Evolutionary conservation across 139 green algal species (phyloP).

Genomic region (Coelastrella sp.): DNA sequence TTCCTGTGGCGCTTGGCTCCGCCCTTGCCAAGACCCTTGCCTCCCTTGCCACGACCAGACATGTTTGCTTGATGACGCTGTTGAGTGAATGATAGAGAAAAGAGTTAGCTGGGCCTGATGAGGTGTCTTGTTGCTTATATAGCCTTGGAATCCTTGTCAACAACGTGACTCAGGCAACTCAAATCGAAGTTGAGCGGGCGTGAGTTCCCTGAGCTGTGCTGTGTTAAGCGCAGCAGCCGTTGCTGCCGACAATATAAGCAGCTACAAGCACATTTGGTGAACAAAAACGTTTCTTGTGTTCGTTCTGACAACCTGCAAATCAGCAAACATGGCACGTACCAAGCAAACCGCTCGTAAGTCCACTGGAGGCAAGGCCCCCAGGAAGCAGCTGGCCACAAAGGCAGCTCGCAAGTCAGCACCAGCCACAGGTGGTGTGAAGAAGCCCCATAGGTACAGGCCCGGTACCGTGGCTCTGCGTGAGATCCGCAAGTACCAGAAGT

Average conservation of each 20-base stretch:
- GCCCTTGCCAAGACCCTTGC: slow-evolving; percentile 93
- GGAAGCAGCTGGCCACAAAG: slow-evolving; percentile 97
- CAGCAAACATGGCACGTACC: slow-evolving; percentile 82
- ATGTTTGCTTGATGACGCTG: slow-evolving; percentile 81
- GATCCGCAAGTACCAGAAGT: slow-evolving; percentile 97
- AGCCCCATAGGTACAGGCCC: slow-evolving; percentile 92
- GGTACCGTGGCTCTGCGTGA: slow-evolving; percentile 93
- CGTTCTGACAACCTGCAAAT: not conserved
- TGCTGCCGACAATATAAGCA: not conserved
- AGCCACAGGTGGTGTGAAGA: slow-evolving; percentile 93
- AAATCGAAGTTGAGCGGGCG: not conserved
- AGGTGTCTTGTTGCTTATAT: not conserved
- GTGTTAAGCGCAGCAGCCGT: not conserved
- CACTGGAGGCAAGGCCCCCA: slow-evolving; percentile 89
- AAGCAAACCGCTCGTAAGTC: slow-evolving; percentile 92
- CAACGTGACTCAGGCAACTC: not conserved
- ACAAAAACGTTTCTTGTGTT: not conserved
- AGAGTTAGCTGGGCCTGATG: not conserved
- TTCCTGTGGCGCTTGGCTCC: slow-evolving; percentile 93
- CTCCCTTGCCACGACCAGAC: slow-evolving; percentile 91
- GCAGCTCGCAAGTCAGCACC: slow-evolving; percentile 91
- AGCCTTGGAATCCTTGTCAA: not conserved
- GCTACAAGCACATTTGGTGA: not conserved
- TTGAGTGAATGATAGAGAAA: slow-evolving; percentile 36
- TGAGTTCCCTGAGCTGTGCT: not conserved